phyloP scores from a whole-genome alignment of 1,139 yeast species.

The Hyphopichia wangnamkhiaoensis region DNA sequence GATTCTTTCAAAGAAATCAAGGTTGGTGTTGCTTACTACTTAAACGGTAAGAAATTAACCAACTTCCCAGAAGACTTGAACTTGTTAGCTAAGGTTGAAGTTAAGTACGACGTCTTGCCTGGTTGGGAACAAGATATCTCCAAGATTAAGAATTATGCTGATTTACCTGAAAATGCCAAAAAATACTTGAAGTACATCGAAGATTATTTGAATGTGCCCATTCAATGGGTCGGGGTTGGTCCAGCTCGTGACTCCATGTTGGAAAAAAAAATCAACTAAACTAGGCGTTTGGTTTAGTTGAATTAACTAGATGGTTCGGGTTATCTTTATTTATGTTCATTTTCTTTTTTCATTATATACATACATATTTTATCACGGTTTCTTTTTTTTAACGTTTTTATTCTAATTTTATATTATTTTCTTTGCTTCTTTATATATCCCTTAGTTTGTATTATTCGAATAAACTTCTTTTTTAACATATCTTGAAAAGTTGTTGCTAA shows the following conservation, averaged over 20 bases:
- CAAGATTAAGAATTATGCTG: slow-evolving; percentile 63
- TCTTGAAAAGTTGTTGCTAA: no score
- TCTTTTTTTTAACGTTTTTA: not conserved
- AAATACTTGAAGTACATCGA: slow-evolving; percentile 79
- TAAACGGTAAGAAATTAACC: slow-evolving; percentile 71
- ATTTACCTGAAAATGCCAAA: slow-evolving; percentile 86
- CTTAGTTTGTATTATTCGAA: not conserved
- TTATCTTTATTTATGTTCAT: not conserved
- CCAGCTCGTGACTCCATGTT: slow-evolving; percentile 92
- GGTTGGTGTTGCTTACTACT: slow-evolving; percentile 79
- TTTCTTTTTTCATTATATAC: not conserved
- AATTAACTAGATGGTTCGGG: no score
- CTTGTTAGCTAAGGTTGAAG: slow-evolving; percentile 83
- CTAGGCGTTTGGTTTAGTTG: slow-evolving; percentile 1
- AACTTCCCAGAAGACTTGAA: slow-evolving; percentile 92
- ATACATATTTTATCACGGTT: not conserved
- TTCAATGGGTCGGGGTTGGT: slow-evolving; percentile 98
- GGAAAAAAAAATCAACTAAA: slow-evolving; percentile 30
- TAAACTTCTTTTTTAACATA: no score
- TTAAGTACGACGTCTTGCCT: slow-evolving; percentile 83
- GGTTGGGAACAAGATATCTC: slow-evolving; percentile 95
- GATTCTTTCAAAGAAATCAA: slow-evolving; percentile 86
- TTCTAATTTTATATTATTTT: not conserved
- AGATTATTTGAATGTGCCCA: slow-evolving; percentile 77
- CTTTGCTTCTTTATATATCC: not conserved